Percentiles rank a stretch among this genome's conserved stretches.
Conservation (phyloP, 306 rosid species). For the Trifolium dubium region DNA sequence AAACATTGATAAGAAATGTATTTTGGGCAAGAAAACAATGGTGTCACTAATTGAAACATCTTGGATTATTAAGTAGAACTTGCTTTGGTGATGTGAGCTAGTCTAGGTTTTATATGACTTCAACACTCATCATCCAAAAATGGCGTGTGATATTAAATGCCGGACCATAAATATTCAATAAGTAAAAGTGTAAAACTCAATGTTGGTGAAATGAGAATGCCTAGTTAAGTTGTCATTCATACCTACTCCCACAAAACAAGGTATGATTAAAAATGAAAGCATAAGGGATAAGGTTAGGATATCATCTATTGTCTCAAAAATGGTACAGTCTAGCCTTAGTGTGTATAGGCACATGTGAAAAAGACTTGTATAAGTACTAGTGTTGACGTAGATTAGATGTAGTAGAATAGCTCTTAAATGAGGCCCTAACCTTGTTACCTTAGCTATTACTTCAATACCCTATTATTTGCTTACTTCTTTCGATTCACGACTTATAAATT, state of each 20-base stretch:
- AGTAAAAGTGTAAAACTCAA: neutral
- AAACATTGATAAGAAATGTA: neutral
- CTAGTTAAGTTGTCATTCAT: neutral
- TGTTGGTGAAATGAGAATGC: neutral
- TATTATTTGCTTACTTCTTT: neutral
- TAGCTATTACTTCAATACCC: neutral
- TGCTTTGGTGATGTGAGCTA: slow-evolving; percentile 8
- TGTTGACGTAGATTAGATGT: neutral
- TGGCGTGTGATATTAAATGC: neutral
- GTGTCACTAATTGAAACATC: slow-evolving; percentile 26
- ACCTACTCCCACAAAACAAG: slow-evolving; percentile 4
- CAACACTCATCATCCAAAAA: neutral
- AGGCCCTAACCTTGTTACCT: neutral
- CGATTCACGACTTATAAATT: neutral
- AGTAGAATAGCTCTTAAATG: neutral
- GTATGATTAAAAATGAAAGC: neutral
- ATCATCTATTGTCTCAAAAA: neutral
- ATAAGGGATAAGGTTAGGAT: neutral
- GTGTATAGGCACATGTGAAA: neutral
- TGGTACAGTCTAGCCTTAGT: neutral
- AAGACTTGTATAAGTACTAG: neutral
- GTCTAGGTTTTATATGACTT: neutral
- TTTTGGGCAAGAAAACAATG: neutral
- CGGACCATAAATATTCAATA: neutral
- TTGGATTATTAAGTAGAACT: slow-evolving; percentile 20